Percentiles rank a stretch among this genome's conserved stretches.
Evolutionary conservation across 169 alveolate genomes (phyloP).

Genomic region (Babesia divergens): DNA sequence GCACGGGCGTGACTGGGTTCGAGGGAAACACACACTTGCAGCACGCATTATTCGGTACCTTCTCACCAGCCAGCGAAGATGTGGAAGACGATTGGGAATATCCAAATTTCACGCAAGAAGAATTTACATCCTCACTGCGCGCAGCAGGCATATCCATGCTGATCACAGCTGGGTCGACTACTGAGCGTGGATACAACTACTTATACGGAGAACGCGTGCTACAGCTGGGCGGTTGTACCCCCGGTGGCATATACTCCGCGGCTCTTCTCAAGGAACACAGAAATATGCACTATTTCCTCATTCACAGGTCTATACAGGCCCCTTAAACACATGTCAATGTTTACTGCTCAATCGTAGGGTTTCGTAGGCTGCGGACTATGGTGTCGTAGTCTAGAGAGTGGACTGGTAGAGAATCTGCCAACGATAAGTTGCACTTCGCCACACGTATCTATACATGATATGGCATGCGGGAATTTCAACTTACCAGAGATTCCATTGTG

Average conservation of each 20-base stretch:
- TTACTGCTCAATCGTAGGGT: neutral
- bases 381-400: slow-evolving; percentile 32
- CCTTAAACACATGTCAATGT: neutral
- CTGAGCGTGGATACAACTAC: slow-evolving; percentile 11
- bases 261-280: slow-evolving; percentile 27
- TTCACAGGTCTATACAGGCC: slow-evolving; percentile 10
- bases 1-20: neutral
- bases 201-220: slow-evolving; percentile 19
- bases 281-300: slow-evolving; percentile 16
- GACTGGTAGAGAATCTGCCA: slow-evolving; percentile 15
- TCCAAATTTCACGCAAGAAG: neutral
- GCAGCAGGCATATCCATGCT: slow-evolving; percentile 17
- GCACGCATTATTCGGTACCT: slow-evolving; percentile 25
- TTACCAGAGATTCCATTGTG: slow-evolving; percentile 63
- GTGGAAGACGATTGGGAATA: neutral
- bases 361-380: slow-evolving; percentile 5
- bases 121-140: neutral
- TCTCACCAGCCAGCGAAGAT: neutral
- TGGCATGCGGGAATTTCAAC: neutral
- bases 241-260: slow-evolving; percentile 23
- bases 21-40: slow-evolving; percentile 5
- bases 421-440: slow-evolving; percentile 12
- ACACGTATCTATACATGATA: slow-evolving; percentile 24
- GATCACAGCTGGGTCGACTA: slow-evolving; percentile 6
- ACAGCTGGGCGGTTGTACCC: slow-evolving; percentile 39